Evolutionary conservation across 2,329 filamentous ascomycete species (phyloP).

Genomic region (Emergomyces africanus): DNA sequence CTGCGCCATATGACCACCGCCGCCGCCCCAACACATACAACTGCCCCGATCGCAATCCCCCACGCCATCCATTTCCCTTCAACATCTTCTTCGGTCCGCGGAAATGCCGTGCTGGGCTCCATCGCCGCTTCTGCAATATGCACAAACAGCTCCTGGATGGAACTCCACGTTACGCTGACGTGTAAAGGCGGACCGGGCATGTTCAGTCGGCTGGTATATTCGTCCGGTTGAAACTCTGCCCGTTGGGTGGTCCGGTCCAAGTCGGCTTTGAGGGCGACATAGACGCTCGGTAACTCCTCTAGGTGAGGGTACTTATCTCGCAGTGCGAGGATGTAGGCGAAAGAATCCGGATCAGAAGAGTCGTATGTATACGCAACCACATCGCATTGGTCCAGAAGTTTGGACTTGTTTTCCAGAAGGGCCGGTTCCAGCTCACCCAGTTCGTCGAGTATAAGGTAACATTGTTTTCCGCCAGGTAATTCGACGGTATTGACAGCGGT

Average conservation of each 20-base stretch:
- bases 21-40: conserved; percentile 45
- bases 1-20: conserved; percentile 49
- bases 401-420: conserved; percentile 80
- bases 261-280: conserved; percentile 88
- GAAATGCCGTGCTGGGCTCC: conserved; percentile 76
- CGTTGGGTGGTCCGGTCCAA: conserved; percentile 94
- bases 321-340: conserved; percentile 76
- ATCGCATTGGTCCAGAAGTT: conserved; percentile 76
- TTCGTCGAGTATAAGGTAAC: conserved; percentile 91
- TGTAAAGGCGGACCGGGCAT: conserved; percentile 80
- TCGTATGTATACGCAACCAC: conserved; percentile 93
- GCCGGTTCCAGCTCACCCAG: conserved; percentile 91
- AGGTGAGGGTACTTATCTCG: conserved; percentile 69
- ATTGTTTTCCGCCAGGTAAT: conserved; percentile 88
- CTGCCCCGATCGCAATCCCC: conserved; percentile 71
- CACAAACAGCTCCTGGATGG: conserved; percentile 88
- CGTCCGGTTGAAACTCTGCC: conserved; percentile 78
- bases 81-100: conserved; percentile 71
- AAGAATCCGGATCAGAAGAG: conserved; percentile 91
- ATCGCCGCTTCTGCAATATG: conserved; percentile 83
- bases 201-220: conserved; percentile 71
- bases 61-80: conserved; percentile 69
- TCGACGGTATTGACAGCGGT: conserved; percentile 95
- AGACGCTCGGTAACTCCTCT: conserved; percentile 80
- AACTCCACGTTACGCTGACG: conserved; percentile 88